A percentile compares a stretch with the other conserved stretches of the same genome.
Conservation (phyloP, 2,329 filamentous ascomycete species). For the Parafenestella ontariensis region DNA sequence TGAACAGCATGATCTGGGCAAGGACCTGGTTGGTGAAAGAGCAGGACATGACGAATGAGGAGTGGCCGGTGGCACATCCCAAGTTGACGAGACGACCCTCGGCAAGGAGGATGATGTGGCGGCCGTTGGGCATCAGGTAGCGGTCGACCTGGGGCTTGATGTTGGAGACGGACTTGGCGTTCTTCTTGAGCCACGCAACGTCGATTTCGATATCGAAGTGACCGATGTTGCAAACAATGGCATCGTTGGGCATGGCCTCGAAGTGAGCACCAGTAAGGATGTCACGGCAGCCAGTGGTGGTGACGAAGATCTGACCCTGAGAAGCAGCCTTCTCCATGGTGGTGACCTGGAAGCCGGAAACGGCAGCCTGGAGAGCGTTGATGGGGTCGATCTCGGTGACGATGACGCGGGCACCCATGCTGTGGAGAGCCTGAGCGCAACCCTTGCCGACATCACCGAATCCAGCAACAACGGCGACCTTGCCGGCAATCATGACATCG, state of each 20-base stretch:
- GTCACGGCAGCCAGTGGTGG: conserved; percentile 98
- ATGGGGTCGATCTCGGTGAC: conserved; percentile 98
- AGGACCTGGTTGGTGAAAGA: conserved; percentile 99
- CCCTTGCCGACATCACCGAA: conserved; percentile 99
- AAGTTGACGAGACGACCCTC: conserved; percentile 99
- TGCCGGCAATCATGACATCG: conserved; percentile 99
- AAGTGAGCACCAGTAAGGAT: conserved; percentile 94
- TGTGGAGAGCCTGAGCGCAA: conserved; percentile 92
- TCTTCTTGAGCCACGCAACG: conserved; percentile 99
- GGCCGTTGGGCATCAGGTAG: conserved; percentile 90
- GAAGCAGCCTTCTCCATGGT: conserved; percentile 97
- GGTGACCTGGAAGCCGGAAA: conserved; percentile 94
- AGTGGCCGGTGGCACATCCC: conserved; percentile 98
- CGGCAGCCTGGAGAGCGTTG: conserved; percentile 98
- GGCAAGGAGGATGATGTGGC: conserved; percentile 97
- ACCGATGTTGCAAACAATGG: conserved; percentile 99
- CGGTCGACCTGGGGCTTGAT: conserved; percentile 99
- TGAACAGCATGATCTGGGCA: conserved; percentile 98
- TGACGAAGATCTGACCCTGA: conserved; percentile 96
- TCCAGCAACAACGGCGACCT: conserved; percentile 96
- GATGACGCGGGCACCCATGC: conserved; percentile 96
- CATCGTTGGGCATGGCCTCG: conserved; percentile 93
- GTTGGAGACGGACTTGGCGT: conserved; percentile 91
- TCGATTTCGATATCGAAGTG: conserved; percentile 99
- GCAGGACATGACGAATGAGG: conserved; percentile 99